These are phyloP conservation scores for Aspergillus caelatus DNA, from an alignment of 2,329 filamentous ascomycete species.

Conservation along the genomic window DNA sequence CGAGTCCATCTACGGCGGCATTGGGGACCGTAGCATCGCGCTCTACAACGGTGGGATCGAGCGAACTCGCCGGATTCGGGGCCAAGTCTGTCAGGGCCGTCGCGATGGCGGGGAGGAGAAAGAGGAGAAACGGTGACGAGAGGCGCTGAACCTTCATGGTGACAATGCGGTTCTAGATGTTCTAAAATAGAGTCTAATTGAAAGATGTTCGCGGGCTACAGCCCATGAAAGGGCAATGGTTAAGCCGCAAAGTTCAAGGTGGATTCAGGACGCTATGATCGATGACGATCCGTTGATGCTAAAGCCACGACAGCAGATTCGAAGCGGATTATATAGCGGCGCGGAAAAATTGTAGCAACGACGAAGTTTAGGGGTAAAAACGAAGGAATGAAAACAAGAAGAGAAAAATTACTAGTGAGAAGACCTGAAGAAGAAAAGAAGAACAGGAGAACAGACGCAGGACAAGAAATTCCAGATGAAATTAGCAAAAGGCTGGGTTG, in stretches of 20 bases:
- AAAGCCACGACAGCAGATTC: conserved; percentile 16
- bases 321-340: not conserved
- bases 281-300: conserved; percentile 7
- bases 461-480: not conserved
- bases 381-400: not conserved
- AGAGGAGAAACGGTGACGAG: conserved; percentile 35
- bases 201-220: not conserved
- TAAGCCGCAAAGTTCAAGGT: not conserved
- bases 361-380: not conserved
- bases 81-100: conserved; percentile 26
- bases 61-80: conserved; percentile 16
- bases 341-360: not conserved
- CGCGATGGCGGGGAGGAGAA: conserved; percentile 39
- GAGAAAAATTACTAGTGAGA: not conserved
- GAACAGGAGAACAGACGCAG: not conserved
- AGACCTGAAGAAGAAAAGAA: not conserved
- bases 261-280: not conserved
- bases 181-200: not conserved
- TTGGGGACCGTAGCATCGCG: conserved; percentile 15
- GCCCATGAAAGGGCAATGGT: conserved; percentile 6
- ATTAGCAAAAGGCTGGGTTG: not conserved
- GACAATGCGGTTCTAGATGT: not conserved
- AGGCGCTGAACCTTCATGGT: conserved; percentile 38
- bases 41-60: conserved; percentile 18
- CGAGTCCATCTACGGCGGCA: conserved; percentile 19